A percentile compares a stretch with the other conserved stretches of the same genome.
phyloP scores from a whole-genome alignment of 805 yeast genomes.

The Yarrowia keelungensis region DNA sequence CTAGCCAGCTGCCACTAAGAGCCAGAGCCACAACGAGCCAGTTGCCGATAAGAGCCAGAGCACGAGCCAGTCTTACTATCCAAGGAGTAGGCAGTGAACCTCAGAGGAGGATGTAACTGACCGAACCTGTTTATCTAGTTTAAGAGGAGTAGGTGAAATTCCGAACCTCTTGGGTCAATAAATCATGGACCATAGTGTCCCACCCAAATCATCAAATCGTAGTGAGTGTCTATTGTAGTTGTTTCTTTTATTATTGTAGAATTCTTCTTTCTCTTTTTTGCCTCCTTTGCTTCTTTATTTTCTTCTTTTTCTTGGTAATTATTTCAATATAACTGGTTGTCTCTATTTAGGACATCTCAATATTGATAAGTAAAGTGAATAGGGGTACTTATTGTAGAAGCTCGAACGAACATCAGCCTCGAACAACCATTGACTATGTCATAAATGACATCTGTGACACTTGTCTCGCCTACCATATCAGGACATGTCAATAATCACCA shows the following conservation, averaged over 20 bases:
- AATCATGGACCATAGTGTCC: conserved; percentile 7
- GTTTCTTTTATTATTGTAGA: not conserved
- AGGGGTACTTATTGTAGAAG: too few species aligned
- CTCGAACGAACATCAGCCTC: too few species aligned
- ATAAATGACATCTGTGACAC: too few species aligned
- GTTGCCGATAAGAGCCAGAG: conserved; percentile 6
- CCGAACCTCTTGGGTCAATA: conserved; percentile 18
- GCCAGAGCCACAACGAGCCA: not conserved
- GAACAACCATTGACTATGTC: too few species aligned
- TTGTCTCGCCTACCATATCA: too few species aligned
- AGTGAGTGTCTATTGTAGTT: not conserved
- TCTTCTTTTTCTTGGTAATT: too few species aligned
- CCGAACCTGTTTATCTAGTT: conserved; percentile 17
- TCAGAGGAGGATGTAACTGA: conserved; percentile 9
- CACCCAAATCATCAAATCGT: not conserved
- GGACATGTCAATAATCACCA: too few species aligned
- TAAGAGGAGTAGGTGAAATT: conserved; percentile 17
- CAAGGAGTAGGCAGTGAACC: conserved; percentile 14
- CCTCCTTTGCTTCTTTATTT: too few species aligned
- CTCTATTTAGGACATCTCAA: too few species aligned
- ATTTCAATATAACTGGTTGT: too few species aligned
- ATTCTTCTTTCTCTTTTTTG: not conserved
- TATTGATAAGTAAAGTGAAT: too few species aligned
- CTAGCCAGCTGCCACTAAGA: not conserved
- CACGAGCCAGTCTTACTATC: not conserved